These are phyloP conservation scores for Alternaria triticina DNA, from an alignment of 2,329 filamentous ascomycete genomes.

Conservation along the genomic window DNA sequence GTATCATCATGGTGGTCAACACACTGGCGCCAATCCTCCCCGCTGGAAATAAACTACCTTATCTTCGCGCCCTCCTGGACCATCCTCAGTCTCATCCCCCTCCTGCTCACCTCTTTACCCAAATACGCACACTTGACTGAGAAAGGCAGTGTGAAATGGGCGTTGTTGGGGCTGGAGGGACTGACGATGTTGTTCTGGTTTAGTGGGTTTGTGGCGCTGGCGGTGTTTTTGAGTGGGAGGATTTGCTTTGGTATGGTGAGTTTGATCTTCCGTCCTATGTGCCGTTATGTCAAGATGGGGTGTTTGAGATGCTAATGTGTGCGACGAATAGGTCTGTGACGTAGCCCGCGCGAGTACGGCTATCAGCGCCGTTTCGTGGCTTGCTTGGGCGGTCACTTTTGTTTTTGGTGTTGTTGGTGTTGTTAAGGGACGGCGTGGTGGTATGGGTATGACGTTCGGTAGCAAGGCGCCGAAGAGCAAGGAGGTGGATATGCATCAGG, in stretches of 20 bases:
- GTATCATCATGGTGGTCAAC: slow-evolving; percentile 62
- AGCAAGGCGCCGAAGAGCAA: slow-evolving; percentile 20
- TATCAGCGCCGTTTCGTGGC: slow-evolving; percentile 71
- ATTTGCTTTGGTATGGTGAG: slow-evolving; percentile 57
- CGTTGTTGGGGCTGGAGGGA: slow-evolving; percentile 69
- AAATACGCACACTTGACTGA: slow-evolving; percentile 53
- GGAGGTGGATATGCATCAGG: slow-evolving; percentile 51
- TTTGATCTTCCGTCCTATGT: not conserved
- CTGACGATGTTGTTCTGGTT: slow-evolving; percentile 91
- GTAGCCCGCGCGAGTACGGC: slow-evolving; percentile 68
- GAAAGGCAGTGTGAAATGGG: slow-evolving; percentile 63
- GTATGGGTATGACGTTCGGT: slow-evolving; percentile 9
- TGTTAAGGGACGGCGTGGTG: slow-evolving; percentile 23
- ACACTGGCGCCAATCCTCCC: slow-evolving; percentile 60
- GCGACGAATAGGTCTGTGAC: slow-evolving; percentile 56
- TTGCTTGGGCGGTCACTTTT: slow-evolving; percentile 52
- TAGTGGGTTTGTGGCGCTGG: slow-evolving; percentile 79
- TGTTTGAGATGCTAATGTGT: not conserved
- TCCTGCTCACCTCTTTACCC: slow-evolving; percentile 67
- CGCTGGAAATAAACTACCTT: slow-evolving; percentile 73
- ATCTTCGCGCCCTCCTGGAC: slow-evolving; percentile 83
- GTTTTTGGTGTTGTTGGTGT: slow-evolving; percentile 40
- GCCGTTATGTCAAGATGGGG: not conserved
- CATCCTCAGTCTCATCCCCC: slow-evolving; percentile 68
- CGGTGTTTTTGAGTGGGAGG: slow-evolving; percentile 66